Base-by-base conservation (phyloP, 768 basidiomycete genomes). In the Podaxis sp. region DNA sequence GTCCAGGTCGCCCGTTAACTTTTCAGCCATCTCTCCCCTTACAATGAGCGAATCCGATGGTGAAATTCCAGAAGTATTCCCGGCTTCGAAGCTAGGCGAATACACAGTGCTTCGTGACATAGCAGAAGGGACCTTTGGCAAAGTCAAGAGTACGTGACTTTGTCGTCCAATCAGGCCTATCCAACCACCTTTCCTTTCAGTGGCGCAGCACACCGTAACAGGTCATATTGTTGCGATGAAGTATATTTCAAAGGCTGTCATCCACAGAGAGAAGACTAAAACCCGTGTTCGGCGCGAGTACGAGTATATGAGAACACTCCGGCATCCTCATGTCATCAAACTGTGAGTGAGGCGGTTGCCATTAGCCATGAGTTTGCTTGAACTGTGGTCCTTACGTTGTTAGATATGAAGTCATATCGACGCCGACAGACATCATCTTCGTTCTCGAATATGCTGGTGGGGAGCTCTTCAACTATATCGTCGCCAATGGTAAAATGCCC, bases 381-480 rank as follows among this genome's bases (percentile, higher is more conserved):
- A 59, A 48, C 64, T 20, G 7, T 7, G 41, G 52, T 69, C 56
- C 64, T n/a, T n/a, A 36, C 7, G 64, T 50, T 55, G 40, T 11
- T 71, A 90, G 89, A 65, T 92, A 93, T 70, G 91, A 92, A 72
- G 89, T 90, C 44, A 97, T 99, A 67, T 95, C 93, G 7, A 97
- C 96, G 0, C 87, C 93, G 0, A 92, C 90, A 1, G 95, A 99
- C 73, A 97, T 99, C 69, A 96, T 99, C 72, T 97, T 99, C 77
- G 97, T 99, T 33, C 88, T 99, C 60, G 97, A 99, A 74, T 98
- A 89, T 73, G 96, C 95, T 2, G 91, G 92, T 0, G 95, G 95
- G 64, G 97, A 99, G 70, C 84, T 99, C 5, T 99, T 99, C 84
- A 95, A 99, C 76, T 97, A 96, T 77, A 98, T 99, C 71, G 96